Percentiles rank a stretch among this genome's conserved stretches.
phyloP scores from a whole-genome alignment of 2,329 filamentous ascomycete species.

The Cryphonectria naterciae region DNA sequence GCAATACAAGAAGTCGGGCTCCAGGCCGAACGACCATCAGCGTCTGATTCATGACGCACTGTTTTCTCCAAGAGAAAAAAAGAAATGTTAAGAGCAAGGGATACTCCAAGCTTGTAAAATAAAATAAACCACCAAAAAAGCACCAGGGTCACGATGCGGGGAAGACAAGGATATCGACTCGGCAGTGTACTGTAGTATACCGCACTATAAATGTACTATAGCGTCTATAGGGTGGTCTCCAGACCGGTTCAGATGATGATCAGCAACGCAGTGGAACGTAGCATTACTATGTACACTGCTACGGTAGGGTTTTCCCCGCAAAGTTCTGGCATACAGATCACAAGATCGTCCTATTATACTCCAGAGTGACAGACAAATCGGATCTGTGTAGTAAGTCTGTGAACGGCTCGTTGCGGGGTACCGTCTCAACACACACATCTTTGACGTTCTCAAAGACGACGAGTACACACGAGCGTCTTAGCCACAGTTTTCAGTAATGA shows the following conservation, averaged over 20 bases:
- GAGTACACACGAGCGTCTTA: background rate
- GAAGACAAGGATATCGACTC: background rate
- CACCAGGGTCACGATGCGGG: conserved; percentile 8
- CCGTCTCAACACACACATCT: background rate
- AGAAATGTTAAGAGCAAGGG: background rate
- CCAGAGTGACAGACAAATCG: background rate
- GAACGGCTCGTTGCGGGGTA: background rate
- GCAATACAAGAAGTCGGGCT: background rate
- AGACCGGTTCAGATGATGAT: background rate
- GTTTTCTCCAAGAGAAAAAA: background rate
- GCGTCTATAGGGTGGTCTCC: background rate
- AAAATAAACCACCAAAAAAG: background rate
- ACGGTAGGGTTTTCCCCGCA: conserved; percentile 1
- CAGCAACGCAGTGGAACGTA: conserved; percentile 8
- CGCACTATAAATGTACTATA: background rate
- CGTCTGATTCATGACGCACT: background rate
- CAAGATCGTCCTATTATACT: background rate
- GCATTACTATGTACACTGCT: background rate
- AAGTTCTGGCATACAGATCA: background rate
- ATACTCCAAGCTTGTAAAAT: background rate
- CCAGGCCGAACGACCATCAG: background rate
- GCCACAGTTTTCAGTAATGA: background rate
- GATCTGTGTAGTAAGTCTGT: background rate
- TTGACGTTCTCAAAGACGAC: background rate
- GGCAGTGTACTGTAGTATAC: background rate